Evolutionary conservation across 2,329 filamentous ascomycete species (phyloP), one percentile per base, ranked within the genome.

Genomic region (Beauveria australis): DNA sequence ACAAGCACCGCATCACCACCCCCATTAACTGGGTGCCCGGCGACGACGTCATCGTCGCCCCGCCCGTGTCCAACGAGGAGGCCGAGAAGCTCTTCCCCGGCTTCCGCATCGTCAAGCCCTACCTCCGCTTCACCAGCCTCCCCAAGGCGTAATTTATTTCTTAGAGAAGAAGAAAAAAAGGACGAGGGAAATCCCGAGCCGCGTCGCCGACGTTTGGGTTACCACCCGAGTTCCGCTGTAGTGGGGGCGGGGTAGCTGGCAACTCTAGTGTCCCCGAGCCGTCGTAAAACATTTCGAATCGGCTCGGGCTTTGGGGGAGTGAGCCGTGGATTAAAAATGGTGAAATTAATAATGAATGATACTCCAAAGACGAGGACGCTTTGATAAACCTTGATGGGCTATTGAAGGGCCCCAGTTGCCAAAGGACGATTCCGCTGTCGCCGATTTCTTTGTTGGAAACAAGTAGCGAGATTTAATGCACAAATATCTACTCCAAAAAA

Each of bases 11-110:
- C 69, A 79, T 96, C 72, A 92, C 89, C 66, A 94, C 90, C 61
- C 92, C 92, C 54, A 92, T 96, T 76, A 89, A 96, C 81, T 96
- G 92, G 92, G 80, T 87, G 44, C 86, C 86, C 49, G 92, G 92
- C 59, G 89, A 96, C 70, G 92, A 97, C 73, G 92, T 96, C 67
- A 96, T 97, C 72, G 89, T 97, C 64, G 91, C 92, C 72, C 91
- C 92, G 52, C 81, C 80, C 63, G 85, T 96, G 72, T 88, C 85
- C 73, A 92, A 91, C 64, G 89, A 90, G 74, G 88, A 94, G 78
- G 92, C 92, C 71, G 88, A 87, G 82, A 86, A 88, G 77, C 86
- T 96, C 71, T 96, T 96, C 82, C 90, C 90, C 64, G 82, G 93
- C 65, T 83, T 86, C 76, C 80, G 81, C 71, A 81, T 81, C 66